A percentile compares a stretch with the other conserved stretches of the same genome.
Conservation (phyloP, 768 basidiomycete genomes). For the Pholiota conissans region DNA sequence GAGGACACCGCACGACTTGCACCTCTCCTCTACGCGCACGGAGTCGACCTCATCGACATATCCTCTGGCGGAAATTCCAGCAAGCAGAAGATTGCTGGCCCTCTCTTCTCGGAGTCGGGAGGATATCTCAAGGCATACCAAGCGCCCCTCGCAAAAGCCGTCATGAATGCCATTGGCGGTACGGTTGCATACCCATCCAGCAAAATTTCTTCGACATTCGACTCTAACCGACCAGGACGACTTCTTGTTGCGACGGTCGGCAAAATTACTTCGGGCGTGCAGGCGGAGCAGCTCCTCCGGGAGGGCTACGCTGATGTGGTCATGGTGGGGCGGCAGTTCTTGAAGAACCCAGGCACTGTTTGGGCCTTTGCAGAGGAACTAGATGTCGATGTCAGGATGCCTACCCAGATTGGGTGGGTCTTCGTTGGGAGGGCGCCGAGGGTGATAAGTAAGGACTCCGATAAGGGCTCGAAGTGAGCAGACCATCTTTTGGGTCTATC, state of each 20-base stretch:
- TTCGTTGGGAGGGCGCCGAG: constrained; percentile 16
- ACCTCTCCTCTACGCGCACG: constrained; percentile 57
- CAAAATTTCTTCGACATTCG: neutral
- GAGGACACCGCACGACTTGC: constrained; percentile 69
- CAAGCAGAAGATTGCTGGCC: constrained; percentile 33
- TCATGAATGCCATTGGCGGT: constrained; percentile 8
- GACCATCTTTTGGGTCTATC: too few relatives aligned
- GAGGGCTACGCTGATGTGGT: constrained; percentile 59
- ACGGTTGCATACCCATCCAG: constrained; percentile 4
- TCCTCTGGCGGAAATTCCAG: constrained; percentile 62
- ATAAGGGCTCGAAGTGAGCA: neutral
- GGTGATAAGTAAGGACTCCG: neutral
- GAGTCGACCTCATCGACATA: constrained; percentile 77
- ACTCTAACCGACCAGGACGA: constrained; percentile 8
- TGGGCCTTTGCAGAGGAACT: constrained; percentile 55
- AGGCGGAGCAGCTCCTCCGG: constrained; percentile 58
- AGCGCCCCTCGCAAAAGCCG: constrained; percentile 6
- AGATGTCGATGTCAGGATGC: constrained; percentile 13
- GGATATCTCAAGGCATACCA: constrained; percentile 3
- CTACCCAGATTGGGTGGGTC: constrained; percentile 24
- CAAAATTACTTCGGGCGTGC: constrained; percentile 50
- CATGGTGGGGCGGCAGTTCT: constrained; percentile 50
- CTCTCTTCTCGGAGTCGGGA: neutral
- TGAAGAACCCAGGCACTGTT: constrained; percentile 53
- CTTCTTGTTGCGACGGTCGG: constrained; percentile 49